These are phyloP conservation scores for Mycena vitilis DNA, from an alignment of 768 basidiomycete genomes.

Conservation along the genomic window DNA sequence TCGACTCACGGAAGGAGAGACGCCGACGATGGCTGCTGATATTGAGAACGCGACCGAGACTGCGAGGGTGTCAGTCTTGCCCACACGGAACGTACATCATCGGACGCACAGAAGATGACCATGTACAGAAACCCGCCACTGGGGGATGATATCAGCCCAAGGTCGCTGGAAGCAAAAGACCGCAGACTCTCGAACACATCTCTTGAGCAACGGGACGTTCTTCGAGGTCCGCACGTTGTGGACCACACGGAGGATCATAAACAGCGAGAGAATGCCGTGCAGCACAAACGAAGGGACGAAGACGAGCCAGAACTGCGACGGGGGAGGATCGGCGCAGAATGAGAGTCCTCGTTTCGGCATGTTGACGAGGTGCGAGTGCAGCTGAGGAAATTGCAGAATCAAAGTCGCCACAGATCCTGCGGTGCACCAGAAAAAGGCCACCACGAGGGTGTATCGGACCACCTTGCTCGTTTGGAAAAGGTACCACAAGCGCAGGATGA, in stretches of 20 bases:
- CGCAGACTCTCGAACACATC: slow-evolving; percentile 32
- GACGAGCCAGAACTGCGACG: slow-evolving; percentile 34
- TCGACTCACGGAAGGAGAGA: slow-evolving; percentile 31
- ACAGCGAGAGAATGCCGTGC: slow-evolving; percentile 33
- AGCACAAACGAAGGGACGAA: slow-evolving; percentile 34
- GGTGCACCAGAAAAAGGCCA: slow-evolving; percentile 28
- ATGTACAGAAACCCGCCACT: slow-evolving; percentile 36
- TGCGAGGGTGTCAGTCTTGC: slow-evolving; percentile 1
- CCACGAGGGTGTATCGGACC: slow-evolving; percentile 28
- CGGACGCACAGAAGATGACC: slow-evolving; percentile 34
- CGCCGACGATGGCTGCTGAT: slow-evolving; percentile 35
- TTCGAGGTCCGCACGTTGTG: slow-evolving; percentile 31
- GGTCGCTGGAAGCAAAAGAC: not conserved
- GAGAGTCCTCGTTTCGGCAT: slow-evolving; percentile 30
- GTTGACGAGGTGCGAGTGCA: slow-evolving; percentile 31
- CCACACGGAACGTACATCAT: not conserved
- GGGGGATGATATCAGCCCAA: not conserved
- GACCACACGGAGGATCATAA: slow-evolving; percentile 30
- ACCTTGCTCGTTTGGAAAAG: slow-evolving; percentile 24
- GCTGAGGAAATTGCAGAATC: slow-evolving; percentile 17
- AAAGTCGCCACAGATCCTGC: slow-evolving; percentile 20
- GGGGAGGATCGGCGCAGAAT: slow-evolving; percentile 31
- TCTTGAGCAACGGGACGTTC: slow-evolving; percentile 25
- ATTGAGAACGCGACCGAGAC: slow-evolving; percentile 36
- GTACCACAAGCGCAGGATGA: slow-evolving; percentile 34